Base-by-base conservation (phyloP, 2,329 filamentous ascomycete species). In the Dactylellina leptospora region DNA sequence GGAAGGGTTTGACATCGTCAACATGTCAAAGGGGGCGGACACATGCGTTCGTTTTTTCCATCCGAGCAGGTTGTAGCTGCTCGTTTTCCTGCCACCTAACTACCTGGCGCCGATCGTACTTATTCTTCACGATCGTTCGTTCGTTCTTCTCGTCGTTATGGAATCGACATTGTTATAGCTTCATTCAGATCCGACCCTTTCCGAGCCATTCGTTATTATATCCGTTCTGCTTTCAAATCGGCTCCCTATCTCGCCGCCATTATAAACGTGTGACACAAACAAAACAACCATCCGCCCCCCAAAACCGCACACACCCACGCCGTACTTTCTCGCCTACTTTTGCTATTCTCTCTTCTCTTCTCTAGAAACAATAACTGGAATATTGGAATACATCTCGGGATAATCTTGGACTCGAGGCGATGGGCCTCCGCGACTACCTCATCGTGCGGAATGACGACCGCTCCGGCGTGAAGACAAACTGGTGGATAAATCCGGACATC, bases 401-500 rank as follows among this genome's bases (percentile, higher is more conserved):
- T 6, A 6, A 33, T 6, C 4, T 9, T 13, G 44, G 23, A 53
- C 18, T 10, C 23, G 25, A 50, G 62, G 62, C 66, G 56, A 72
- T 72, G 68, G 68, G 68, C 45, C 59, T 72, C 47, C 59, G 68
- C 22, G 68, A 72, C 38, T 54, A 54, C 33, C 53, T 72, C 22
- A 28, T 64, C 68, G 50, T 72, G 16, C 20, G 59, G 50, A 64
- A 72, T 38, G 68, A 72, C 60, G 68, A 72, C 38, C 68, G 59
- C 50, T 72, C 68, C 23, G 68, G 68, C 54, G 68, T 72, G 25
- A 64, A 72, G 20, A 72, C 68, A 9, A 72, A 72, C 47, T 72
- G 68, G 68, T 72, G 68, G 68, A 72, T 72, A 59, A 72, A 72
- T 38, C 68, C 68, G 28, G 68, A 72, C 20, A 72, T 72, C 36